Evolutionary conservation across 1,139 yeast species (phyloP), one percentile per base, ranked within the genome.

Genomic region (Lodderomyces pseudojiufengensis): DNA sequence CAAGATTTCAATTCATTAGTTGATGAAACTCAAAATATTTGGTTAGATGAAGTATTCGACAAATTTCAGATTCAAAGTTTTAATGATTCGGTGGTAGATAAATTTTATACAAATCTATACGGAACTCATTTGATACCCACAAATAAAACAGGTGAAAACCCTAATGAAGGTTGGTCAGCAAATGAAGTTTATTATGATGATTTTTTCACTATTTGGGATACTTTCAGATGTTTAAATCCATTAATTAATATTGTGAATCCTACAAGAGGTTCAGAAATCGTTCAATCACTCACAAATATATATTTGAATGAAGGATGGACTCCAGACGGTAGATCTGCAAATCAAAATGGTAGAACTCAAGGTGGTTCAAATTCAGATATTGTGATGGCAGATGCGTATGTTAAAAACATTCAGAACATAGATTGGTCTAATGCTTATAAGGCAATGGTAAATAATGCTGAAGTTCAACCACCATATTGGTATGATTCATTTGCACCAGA

Each of bases 311-410:
- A 61, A 22, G 69, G 68, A 3, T 65, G 49, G 41, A 57, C 65
- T 38, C 70, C 70, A 1, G 70, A 65, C 44, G 69, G 63, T 5
- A 48, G 70, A 27, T 52, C 63, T 35, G 65, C 66, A 10, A 60
- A 61, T 39, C 64, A 64, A 40, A 60, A 62, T 35, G 70, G 70
- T 9, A 48, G 61, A 26, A 63, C 68, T 4, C 70, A 64, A 42
- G 71, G 70, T 21, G 70, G 70, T 0, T 54, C 64, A 28, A 61
- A 64, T 39, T 61, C 68, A 1, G 71, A 65, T 41, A 60, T 63
- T 18, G 54, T 63, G n/a, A 48, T 65, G 38, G 67, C 68, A 6
- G 71, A 65, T 46, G 70, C 67, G 1, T 61, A 46, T 35, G 49
- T 57, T 12, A 65, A 65, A 42, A 48, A 52, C 5, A 47, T 64